These are phyloP conservation scores for Thamnidium elegans DNA, from an alignment of 192 early-diverging fungal species.

Conservation along the genomic window DNA sequence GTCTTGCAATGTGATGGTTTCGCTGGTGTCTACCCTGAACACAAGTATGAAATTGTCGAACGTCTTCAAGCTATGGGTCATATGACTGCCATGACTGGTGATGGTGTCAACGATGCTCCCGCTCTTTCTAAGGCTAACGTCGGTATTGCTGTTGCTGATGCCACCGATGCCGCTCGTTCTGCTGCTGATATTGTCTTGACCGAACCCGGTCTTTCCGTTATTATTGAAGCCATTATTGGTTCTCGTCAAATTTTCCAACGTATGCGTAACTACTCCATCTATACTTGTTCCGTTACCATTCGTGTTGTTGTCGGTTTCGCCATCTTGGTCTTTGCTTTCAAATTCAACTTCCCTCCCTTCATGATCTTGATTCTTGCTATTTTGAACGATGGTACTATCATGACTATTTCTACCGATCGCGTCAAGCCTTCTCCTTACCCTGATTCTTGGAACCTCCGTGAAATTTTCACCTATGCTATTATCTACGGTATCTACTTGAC, in stretches of 20 bases:
- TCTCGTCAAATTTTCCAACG: slow-evolving; percentile 95
- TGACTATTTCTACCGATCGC: slow-evolving; percentile 87
- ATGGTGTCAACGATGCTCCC: slow-evolving; percentile 72
- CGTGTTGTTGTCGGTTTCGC: slow-evolving; percentile 70
- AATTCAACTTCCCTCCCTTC: slow-evolving; percentile 80
- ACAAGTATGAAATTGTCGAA: slow-evolving; percentile 70
- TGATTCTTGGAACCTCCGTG: slow-evolving; percentile 85
- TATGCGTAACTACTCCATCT: slow-evolving; percentile 88
- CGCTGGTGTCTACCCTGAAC: slow-evolving; percentile 61
- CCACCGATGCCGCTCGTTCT: slow-evolving; percentile 72
- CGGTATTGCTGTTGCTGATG: slow-evolving; percentile 71
- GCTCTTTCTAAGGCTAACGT: slow-evolving; percentile 70
- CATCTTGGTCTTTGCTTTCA: slow-evolving; percentile 69
- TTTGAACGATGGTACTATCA: slow-evolving; percentile 88
- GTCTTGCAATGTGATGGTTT: slow-evolving; percentile 63
- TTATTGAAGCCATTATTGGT: slow-evolving; percentile 88
- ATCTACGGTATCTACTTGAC: slow-evolving; percentile 81
- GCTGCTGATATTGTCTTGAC: slow-evolving; percentile 76
- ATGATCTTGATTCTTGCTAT: slow-evolving; percentile 87
- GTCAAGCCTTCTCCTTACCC: slow-evolving; percentile 75
- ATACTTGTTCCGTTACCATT: slow-evolving; percentile 87
- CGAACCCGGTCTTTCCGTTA: slow-evolving; percentile 74
- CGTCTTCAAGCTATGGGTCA: slow-evolving; percentile 64
- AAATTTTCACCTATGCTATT: slow-evolving; percentile 84
- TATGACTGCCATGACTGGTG: slow-evolving; percentile 70